A percentile compares a stretch with the other conserved stretches of the same genome.
Evolutionary conservation across 495 filamentous ascomycete species (phyloP).

Genomic region (Neurospora cerealis): DNA sequence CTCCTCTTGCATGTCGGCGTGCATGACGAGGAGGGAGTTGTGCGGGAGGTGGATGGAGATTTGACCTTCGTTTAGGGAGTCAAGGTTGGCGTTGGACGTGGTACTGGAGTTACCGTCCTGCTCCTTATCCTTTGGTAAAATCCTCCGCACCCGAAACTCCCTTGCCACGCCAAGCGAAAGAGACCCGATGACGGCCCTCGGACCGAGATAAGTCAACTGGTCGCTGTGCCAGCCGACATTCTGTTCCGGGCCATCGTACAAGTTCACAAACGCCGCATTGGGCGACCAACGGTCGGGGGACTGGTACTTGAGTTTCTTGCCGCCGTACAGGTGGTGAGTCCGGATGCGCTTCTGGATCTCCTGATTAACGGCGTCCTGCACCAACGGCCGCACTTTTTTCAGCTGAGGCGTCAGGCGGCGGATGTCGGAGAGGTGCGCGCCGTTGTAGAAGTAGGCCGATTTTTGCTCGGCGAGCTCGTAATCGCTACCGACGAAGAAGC

Average conservation of each 20-base stretch:
- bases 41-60: conserved; percentile 89
- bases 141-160: conserved; percentile 78
- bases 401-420: conserved; percentile 63
- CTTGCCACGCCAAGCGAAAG: conserved; percentile 80
- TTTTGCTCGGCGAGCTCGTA: conserved; percentile 56
- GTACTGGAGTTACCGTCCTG: conserved; percentile 16
- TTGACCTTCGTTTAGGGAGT: conserved; percentile 59
- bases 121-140: conserved; percentile 49
- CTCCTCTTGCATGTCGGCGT: conserved; percentile 78
- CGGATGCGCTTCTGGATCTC: conserved; percentile 59
- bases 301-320: conserved; percentile 69
- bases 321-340: conserved; percentile 38
- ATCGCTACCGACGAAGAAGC: conserved; percentile 66
- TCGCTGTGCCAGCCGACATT: conserved; percentile 88
- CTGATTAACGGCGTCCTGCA: conserved; percentile 63
- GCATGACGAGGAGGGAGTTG: conserved; percentile 89
- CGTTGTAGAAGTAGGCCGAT: conserved; percentile 77
- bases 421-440: conserved; percentile 59
- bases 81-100: conserved; percentile 12
- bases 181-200: conserved; percentile 77
- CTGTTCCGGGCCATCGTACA: conserved; percentile 70
- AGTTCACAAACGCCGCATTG: conserved; percentile 90
- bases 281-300: conserved; percentile 67
- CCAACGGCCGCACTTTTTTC: conserved; percentile 50
- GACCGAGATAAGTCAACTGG: conserved; percentile 87